Percentiles rank a stretch among this genome's conserved stretches.
Evolutionary conservation across 495 filamentous ascomycete genomes (phyloP).

Genomic region (Podospora pseudoanserina): DNA sequence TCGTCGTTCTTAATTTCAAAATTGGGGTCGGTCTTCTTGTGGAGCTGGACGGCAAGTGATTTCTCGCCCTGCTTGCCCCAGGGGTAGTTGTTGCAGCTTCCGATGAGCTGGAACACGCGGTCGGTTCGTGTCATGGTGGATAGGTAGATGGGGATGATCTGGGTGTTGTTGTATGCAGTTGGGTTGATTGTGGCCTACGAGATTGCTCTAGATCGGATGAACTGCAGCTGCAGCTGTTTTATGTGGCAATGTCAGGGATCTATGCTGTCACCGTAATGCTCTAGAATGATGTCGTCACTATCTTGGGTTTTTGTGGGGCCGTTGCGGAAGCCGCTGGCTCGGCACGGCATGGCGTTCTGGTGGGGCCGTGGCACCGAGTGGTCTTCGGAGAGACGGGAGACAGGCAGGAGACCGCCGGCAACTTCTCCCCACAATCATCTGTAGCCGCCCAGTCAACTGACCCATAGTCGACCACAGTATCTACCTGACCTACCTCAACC

Average conservation of each 20-base stretch:
- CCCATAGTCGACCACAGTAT: too few relatives aligned
- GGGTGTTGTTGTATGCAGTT: background rate
- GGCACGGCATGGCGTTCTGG: background rate
- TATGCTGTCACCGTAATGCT: background rate
- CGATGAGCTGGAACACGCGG: conserved; percentile 49
- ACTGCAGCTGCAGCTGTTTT: background rate
- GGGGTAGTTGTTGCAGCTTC: conserved; percentile 54
- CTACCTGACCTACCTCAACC: too few relatives aligned
- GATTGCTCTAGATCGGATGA: background rate
- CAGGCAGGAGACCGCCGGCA: too few relatives aligned
- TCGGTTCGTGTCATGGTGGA: conserved; percentile 6
- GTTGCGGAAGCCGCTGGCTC: too few relatives aligned
- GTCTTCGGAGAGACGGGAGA: too few relatives aligned
- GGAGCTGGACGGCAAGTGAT: conserved; percentile 66
- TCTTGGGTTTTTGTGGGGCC: background rate
- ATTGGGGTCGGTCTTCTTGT: conserved; percentile 59
- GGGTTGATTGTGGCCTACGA: too few relatives aligned
- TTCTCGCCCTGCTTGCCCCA: conserved; percentile 70
- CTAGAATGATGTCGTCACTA: background rate
- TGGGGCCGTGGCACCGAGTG: too few relatives aligned
- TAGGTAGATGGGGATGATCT: background rate
- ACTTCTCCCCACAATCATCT: too few relatives aligned
- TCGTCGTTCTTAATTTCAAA: conserved; percentile 71
- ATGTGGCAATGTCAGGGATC: too few relatives aligned
- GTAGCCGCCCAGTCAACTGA: too few relatives aligned